A percentile compares a stretch with the other conserved stretches of the same genome.
phyloP scores from a whole-genome alignment of 768 basidiomycete species.

The Tricholoma matsutake region DNA sequence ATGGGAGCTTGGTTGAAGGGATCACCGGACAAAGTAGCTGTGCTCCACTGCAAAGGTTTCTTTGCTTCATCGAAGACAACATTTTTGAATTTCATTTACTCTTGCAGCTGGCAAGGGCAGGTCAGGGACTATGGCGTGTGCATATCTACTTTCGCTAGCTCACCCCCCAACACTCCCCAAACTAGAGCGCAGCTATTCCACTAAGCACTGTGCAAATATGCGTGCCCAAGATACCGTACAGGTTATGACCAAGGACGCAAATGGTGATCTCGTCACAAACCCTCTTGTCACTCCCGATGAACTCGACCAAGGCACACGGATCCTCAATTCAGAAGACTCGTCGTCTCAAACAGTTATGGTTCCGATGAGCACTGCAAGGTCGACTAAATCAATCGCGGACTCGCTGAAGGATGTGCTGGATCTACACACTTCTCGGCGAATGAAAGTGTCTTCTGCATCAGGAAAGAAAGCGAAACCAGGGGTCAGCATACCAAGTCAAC shows the following conservation, averaged over 20 bases:
- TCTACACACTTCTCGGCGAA: slow-evolving; percentile 67
- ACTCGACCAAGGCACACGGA: background rate
- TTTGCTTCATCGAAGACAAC: slow-evolving; percentile 1
- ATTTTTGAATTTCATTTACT: background rate
- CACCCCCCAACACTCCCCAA: slow-evolving; percentile 44
- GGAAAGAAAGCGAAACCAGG: slow-evolving; percentile 46
- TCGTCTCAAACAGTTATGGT: background rate
- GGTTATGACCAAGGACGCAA: slow-evolving; percentile 43
- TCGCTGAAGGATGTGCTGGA: slow-evolving; percentile 55
- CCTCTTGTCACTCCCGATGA: no score
- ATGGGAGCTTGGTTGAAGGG: slow-evolving; percentile 71
- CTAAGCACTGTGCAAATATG: slow-evolving; percentile 45
- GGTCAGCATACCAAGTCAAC: slow-evolving; percentile 79
- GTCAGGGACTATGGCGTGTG: slow-evolving; percentile 82
- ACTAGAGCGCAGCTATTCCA: slow-evolving; percentile 42
- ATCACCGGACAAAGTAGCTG: slow-evolving; percentile 65
- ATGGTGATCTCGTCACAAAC: slow-evolving; percentile 17
- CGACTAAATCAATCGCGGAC: slow-evolving; percentile 29
- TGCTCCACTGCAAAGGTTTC: slow-evolving; percentile 87
- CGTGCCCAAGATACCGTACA: slow-evolving; percentile 50
- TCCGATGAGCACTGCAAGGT: slow-evolving; percentile 1
- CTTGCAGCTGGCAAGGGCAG: slow-evolving; percentile 72
- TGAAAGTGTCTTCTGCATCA: slow-evolving; percentile 44
- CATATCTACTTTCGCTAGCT: slow-evolving; percentile 68
- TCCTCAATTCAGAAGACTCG: background rate